Percentiles rank a stretch among this genome's conserved stretches.
These are phyloP conservation scores for Rhizopogon vulgaris DNA, from an alignment of 768 basidiomycete species.

Conservation along the genomic window DNA sequence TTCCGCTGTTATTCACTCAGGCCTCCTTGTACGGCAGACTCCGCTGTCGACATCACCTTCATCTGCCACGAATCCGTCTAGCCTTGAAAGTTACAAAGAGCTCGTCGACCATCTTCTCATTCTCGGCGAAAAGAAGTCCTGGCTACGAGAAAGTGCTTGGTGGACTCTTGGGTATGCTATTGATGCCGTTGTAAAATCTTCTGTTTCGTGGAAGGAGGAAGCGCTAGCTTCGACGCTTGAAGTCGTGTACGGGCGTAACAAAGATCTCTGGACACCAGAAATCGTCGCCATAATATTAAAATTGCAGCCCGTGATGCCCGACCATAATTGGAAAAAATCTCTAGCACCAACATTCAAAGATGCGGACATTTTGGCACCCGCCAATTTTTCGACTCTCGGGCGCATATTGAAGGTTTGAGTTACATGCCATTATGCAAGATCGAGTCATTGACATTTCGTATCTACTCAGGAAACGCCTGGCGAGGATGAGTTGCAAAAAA, in stretches of 20 bases:
- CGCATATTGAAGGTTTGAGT: conserved; percentile 68
- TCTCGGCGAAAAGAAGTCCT: conserved; percentile 79
- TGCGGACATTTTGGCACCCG: conserved; percentile 55
- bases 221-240: conserved; percentile 49
- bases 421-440: neutral
- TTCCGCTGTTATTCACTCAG: conserved; percentile 78
- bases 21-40: conserved; percentile 61
- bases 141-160: conserved; percentile 90
- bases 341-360: conserved; percentile 75
- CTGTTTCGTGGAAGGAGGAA: conserved; percentile 65
- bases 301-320: conserved; percentile 55
- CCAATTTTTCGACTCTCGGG: conserved; percentile 72
- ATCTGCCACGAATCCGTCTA: conserved; percentile 48
- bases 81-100: conserved; percentile 50
- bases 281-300: conserved; percentile 77
- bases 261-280: conserved; percentile 70
- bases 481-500: conserved; percentile 47
- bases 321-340: conserved; percentile 60
- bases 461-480: conserved; percentile 45
- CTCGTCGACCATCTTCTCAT: conserved; percentile 55
- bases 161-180: conserved; percentile 68
- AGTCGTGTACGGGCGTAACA: conserved; percentile 36
- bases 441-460: conserved; percentile 7
- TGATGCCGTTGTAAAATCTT: conserved; percentile 49
- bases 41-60: conserved; percentile 50